Conservation (phyloP, 2,329 filamentous ascomycete genomes). For the Claviceps pusilla region DNA sequence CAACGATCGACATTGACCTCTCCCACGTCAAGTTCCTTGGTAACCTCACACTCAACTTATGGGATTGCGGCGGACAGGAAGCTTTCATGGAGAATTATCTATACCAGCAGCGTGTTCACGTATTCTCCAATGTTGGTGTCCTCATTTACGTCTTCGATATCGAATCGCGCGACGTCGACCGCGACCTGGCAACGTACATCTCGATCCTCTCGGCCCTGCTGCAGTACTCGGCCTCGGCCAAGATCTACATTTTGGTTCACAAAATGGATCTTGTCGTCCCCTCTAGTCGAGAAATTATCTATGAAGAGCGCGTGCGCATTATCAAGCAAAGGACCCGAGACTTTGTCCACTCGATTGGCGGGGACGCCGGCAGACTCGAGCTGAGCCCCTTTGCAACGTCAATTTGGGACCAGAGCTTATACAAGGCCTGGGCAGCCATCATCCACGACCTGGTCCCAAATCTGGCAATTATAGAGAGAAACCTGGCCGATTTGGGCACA, state of each 20-base stretch:
- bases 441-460: constrained; percentile 98
- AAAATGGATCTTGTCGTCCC: constrained; percentile 94
- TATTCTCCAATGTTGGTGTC: constrained; percentile 92
- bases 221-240: constrained; percentile 67
- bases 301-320: constrained; percentile 65
- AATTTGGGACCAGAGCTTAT: constrained; percentile 96
- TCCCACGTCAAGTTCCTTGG: constrained; percentile 98
- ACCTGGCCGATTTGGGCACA: constrained; percentile 67
- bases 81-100: constrained; percentile 99
- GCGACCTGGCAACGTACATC: constrained; percentile 82
- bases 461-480: constrained; percentile 69
- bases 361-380: constrained; percentile 32
- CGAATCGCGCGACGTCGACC: constrained; percentile 84
- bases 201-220: constrained; percentile 77
- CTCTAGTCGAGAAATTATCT: constrained; percentile 63
- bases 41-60: constrained; percentile 90
- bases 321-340: constrained; percentile 59
- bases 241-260: constrained; percentile 90
- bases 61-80: constrained; percentile 98
- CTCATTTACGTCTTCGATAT: constrained; percentile 99
- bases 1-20: constrained; percentile 95
- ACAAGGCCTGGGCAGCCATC: constrained; percentile 96
- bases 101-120: constrained; percentile 83
- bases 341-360: constrained; percentile 25
- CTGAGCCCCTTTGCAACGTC: constrained; percentile 86